Conservation (phyloP, 805 yeast genomes). For the Saccharomycopsis fibuligera region DNA sequence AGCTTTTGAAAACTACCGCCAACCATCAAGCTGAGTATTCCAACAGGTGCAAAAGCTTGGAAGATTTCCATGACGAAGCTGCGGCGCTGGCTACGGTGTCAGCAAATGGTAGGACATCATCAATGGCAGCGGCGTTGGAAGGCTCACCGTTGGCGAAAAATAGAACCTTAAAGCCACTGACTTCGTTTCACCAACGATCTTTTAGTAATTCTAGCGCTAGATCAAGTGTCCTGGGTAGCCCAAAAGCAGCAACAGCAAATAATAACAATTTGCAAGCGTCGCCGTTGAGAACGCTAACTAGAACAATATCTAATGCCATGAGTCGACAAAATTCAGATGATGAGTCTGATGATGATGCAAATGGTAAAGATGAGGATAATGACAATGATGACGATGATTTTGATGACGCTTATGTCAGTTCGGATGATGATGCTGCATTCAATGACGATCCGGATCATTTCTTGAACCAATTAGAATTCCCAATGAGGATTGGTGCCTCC, state of each 20-base stretch:
- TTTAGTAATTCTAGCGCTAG: conserved; percentile 11
- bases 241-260: background rate
- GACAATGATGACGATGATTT: conserved; percentile 2
- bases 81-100: background rate
- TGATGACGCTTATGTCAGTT: background rate
- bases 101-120: background rate
- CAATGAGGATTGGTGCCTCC: conserved; percentile 15
- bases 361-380: conserved; percentile 1
- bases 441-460: conserved; percentile 11
- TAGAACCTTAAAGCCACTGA: conserved; percentile 3
- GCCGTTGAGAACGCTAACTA: conserved; percentile 9
- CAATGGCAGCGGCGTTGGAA: background rate
- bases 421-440: no score
- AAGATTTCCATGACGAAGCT: conserved; percentile 14
- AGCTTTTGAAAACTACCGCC: conserved; percentile 4
- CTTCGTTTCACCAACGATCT: conserved; percentile 5
- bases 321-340: conserved; percentile 20
- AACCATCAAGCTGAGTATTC: conserved; percentile 13
- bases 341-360: conserved; percentile 10
- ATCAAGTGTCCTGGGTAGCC: conserved; percentile 8
- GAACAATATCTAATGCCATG: conserved; percentile 15
- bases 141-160: background rate
- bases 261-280: conserved; percentile 4
- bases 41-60: conserved; percentile 15
- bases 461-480: conserved; percentile 11